Base-by-base conservation (phyloP, 495 filamentous ascomycete species). In the Lasiosphaeria hispida region DNA sequence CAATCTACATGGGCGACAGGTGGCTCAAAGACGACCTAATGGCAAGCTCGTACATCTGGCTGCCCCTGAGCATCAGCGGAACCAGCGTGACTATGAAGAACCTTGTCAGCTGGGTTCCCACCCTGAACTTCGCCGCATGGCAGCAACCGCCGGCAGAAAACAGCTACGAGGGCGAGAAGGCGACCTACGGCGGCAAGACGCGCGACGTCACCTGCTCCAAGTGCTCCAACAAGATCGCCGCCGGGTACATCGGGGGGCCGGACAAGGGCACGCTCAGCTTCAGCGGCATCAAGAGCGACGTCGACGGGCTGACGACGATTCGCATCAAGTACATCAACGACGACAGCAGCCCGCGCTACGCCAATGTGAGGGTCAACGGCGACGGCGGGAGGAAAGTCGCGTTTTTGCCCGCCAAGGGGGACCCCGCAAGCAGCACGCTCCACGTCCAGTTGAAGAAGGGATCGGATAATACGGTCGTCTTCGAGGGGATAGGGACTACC, bases 1-100 rank as follows among this genome's bases (percentile, higher is more conserved):
- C 66, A 44, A 83, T 84, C 53, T 89, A 87, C 69, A 80, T 88
- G 74, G 85, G 86, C 48, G 86, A 88, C 69, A 76, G 86, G 5
- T 88, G 86, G 86, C 63, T 81, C 2, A 76, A 73, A 14, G 56
- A 60, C 14, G 85, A 88, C 63, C 74, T 88, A 0, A 80, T 80
- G 76, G 69, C 79, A 18, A 78, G 75, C 40, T 83, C 84, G 5
- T 88, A 88, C 63, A 69, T 88, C 33, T 89, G 86, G 86, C 76
- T 89, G 0, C 86, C 85, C 4, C 71, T 88, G 1, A 75, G 60
- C 4, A 76, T 89, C 62, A 74, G 68, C 14, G 85, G 84, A 0
- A 84, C 77, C 0, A 81, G 67, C 2, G 84, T 77, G 17, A 70
- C 48, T 33, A 68, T 83, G 72, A 72, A 75, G 51, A 81, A 84